Evolutionary conservation across 305 asterid genomes (phyloP).

Genomic region (Solanum aculeatissimum): DNA sequence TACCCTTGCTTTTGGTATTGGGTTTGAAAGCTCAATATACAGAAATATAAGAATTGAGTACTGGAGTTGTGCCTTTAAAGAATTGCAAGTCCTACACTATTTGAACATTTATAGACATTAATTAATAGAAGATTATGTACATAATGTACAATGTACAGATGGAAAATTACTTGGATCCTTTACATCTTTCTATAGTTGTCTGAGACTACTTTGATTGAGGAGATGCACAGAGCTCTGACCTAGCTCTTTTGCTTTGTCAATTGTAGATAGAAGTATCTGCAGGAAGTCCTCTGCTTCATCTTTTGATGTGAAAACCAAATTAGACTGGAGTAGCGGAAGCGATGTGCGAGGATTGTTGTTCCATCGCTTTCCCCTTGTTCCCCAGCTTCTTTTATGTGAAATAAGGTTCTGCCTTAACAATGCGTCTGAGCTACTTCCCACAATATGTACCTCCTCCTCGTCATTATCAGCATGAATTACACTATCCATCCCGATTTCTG

Average conservation of each 20-base stretch:
- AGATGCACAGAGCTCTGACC: slow-evolving; percentile 49
- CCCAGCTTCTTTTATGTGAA: slow-evolving; percentile 30
- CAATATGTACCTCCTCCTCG: slow-evolving; percentile 64
- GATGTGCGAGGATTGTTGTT: slow-evolving; percentile 26
- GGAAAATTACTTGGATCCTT: not conserved
- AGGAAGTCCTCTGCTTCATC: slow-evolving; percentile 62
- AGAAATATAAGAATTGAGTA: not conserved
- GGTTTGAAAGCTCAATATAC: not conserved
- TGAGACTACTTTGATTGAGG: slow-evolving; percentile 61
- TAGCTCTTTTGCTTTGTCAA: slow-evolving; percentile 59
- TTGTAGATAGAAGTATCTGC: slow-evolving; percentile 39
- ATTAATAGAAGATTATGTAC: not conserved
- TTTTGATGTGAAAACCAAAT: slow-evolving; percentile 33
- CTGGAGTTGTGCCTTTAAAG: not conserved
- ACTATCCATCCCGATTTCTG: slow-evolving; percentile 60
- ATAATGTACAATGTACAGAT: not conserved
- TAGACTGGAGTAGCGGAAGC: slow-evolving; percentile 61
- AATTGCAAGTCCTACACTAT: not conserved
- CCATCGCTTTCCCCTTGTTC: slow-evolving; percentile 32
- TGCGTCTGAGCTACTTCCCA: slow-evolving; percentile 63
- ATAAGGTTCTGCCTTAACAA: slow-evolving; percentile 33
- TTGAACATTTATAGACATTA: not conserved
- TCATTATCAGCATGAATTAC: slow-evolving; percentile 68
- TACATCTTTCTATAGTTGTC: slow-evolving; percentile 6
- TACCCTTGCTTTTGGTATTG: too few relatives aligned